Conservation (phyloP, 805 yeast genomes). For the Isabelozyma rhagii region DNA sequence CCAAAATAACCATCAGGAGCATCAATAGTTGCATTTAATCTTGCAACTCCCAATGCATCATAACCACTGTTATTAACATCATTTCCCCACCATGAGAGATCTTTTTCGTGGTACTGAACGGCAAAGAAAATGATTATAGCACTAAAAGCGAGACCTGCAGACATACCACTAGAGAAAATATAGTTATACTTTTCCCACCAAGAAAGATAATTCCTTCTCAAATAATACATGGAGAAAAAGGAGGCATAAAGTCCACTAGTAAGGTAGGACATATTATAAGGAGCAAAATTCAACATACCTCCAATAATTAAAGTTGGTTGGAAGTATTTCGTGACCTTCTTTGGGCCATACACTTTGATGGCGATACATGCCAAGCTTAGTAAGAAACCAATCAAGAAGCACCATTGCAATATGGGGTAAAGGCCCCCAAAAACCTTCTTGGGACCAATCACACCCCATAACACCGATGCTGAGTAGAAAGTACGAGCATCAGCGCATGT, state of each 20-base stretch:
- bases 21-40: constrained; percentile 7
- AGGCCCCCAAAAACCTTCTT: constrained; percentile 33
- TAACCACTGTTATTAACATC: constrained; percentile 11
- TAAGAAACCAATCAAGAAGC: constrained; percentile 32
- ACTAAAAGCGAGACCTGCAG: constrained; percentile 34
- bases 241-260: constrained; percentile 26
- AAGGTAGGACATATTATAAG: constrained; percentile 29
- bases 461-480: constrained; percentile 53
- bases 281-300: constrained; percentile 28
- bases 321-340: constrained; percentile 20
- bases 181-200: constrained; percentile 39
- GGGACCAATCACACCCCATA: constrained; percentile 66
- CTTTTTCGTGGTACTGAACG: constrained; percentile 28
- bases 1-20: constrained; percentile 38
- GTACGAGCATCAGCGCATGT: constrained; percentile 28
- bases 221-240: constrained; percentile 23
- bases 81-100: constrained; percentile 30
- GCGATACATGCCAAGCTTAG: constrained; percentile 16
- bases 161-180: constrained; percentile 27
- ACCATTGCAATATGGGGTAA: constrained; percentile 30
- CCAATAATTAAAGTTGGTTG: constrained; percentile 33
- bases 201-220: constrained; percentile 22
- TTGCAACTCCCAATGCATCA: constrained; percentile 26
- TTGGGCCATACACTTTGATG: constrained; percentile 12
- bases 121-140: constrained; percentile 37